Percentiles rank a stretch among this genome's conserved stretches.
Conservation (phyloP, 1,284 basidiomycete genomes). For the Pyrrhoderma noxium region DNA sequence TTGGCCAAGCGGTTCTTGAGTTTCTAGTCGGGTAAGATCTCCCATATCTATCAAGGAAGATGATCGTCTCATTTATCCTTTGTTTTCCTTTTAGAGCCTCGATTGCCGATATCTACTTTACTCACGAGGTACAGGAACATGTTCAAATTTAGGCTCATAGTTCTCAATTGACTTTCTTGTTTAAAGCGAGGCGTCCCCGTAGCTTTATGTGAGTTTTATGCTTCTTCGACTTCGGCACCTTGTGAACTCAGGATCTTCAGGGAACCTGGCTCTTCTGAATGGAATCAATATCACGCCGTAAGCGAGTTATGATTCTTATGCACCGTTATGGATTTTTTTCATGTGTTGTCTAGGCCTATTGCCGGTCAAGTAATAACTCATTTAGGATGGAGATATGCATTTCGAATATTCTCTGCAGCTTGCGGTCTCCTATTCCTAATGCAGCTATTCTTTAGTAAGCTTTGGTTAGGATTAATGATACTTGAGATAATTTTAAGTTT, state of each 20-base stretch:
- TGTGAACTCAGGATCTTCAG: conserved; percentile 7
- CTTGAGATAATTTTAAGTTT: background rate
- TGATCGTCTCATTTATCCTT: background rate
- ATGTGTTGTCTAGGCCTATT: conserved; percentile 17
- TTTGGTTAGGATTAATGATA: background rate
- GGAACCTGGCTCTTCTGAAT: conserved; percentile 22
- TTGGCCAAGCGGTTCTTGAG: conserved; percentile 29
- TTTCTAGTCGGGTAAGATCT: conserved; percentile 24
- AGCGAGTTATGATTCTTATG: background rate
- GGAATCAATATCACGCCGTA: conserved; percentile 23
- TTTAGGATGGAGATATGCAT: conserved; percentile 21
- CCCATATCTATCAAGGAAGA: background rate
- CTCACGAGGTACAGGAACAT: conserved; percentile 19
- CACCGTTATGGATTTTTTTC: background rate
- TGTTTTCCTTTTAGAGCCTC: conserved; percentile 11
- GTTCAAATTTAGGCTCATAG: background rate
- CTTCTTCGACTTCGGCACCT: background rate
- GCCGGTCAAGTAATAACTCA: conserved; percentile 21
- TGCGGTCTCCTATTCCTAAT: conserved; percentile 18
- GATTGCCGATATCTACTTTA: conserved; percentile 22
- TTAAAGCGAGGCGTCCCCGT: conserved; percentile 19
- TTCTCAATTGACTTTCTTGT: background rate
- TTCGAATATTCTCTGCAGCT: conserved; percentile 21
- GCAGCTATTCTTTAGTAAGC: conserved; percentile 18
- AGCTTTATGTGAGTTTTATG: conserved; percentile 15